A percentile compares a stretch with the other conserved stretches of the same genome.
These are phyloP conservation scores for Auriscalpium microsporum DNA, from an alignment of 768 basidiomycete genomes.

Conservation along the genomic window DNA sequence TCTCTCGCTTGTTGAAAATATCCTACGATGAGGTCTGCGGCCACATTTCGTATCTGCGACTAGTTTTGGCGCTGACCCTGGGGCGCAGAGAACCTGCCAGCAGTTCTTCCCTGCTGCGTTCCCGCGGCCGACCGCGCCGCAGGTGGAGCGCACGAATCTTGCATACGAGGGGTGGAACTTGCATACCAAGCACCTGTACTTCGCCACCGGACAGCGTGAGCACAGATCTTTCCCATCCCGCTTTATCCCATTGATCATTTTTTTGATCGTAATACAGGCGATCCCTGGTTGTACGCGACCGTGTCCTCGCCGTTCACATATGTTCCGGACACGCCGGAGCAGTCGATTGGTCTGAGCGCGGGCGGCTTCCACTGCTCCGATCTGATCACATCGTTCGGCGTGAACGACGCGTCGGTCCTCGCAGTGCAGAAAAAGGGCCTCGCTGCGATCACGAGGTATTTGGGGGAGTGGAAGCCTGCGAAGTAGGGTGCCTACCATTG, in stretches of 20 bases:
- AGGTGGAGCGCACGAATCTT: slow-evolving; percentile 10
- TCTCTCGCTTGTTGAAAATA: background rate
- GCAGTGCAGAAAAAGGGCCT: background rate
- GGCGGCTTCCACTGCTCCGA: background rate
- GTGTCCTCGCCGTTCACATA: background rate
- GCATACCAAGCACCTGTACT: slow-evolving; percentile 16
- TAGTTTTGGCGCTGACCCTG: background rate
- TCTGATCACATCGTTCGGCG: background rate
- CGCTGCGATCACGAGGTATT: background rate
- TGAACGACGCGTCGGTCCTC: background rate
- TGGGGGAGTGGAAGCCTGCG: background rate
- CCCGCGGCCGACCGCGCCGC: slow-evolving; percentile 8
- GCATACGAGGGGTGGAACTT: slow-evolving; percentile 17
- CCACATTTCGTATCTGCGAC: background rate
- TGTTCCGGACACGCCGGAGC: background rate
- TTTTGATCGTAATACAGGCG: background rate
- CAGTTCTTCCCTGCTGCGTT: slow-evolving; percentile 15
- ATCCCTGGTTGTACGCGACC: background rate
- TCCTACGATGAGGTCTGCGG: background rate
- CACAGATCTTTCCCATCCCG: background rate
- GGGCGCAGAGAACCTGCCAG: slow-evolving; percentile 12
- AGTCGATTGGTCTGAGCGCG: background rate
- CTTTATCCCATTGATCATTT: background rate
- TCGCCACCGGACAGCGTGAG: slow-evolving; percentile 13
- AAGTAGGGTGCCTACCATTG: no score